Evolutionary conservation across 2,329 filamentous ascomycete species (phyloP).

Genomic region (Trichoderma sp.): DNA sequence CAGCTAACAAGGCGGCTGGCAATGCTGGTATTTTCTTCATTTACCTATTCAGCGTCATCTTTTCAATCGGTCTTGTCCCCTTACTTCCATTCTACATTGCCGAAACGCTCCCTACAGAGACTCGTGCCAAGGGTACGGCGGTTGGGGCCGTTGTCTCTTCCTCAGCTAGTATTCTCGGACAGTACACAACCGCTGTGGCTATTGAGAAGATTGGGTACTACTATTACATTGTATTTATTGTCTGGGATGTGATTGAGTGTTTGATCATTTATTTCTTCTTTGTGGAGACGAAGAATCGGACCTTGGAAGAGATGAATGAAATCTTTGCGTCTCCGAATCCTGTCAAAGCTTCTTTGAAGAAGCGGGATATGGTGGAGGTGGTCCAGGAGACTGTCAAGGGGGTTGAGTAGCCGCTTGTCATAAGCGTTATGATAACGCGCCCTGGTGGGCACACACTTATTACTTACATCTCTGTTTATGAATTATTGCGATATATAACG

Average conservation of each 20-base stretch:
- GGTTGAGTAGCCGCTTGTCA: background rate
- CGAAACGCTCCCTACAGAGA: slow-evolving; percentile 24
- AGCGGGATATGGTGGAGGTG: background rate
- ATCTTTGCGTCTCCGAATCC: slow-evolving; percentile 29
- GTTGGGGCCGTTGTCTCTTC: slow-evolving; percentile 12
- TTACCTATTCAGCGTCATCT: slow-evolving; percentile 52
- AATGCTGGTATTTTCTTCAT: slow-evolving; percentile 60
- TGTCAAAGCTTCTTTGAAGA: slow-evolving; percentile 19
- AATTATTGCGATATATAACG: background rate
- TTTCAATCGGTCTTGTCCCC: slow-evolving; percentile 26
- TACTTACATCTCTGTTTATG: background rate
- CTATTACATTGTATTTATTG: slow-evolving; percentile 39
- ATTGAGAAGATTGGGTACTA: slow-evolving; percentile 33
- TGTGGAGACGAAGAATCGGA: slow-evolving; percentile 31
- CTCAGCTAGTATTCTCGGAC: slow-evolving; percentile 17
- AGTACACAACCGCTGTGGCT: slow-evolving; percentile 15
- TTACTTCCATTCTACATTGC: slow-evolving; percentile 24
- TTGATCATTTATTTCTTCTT: slow-evolving; percentile 38
- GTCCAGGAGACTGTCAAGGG: background rate
- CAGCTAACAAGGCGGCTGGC: slow-evolving; percentile 48
- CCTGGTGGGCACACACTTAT: background rate
- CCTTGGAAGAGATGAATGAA: slow-evolving; percentile 30
- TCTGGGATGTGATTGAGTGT: slow-evolving; percentile 29
- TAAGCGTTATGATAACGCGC: background rate
- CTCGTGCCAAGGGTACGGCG: slow-evolving; percentile 24